Base-by-base conservation (phyloP, 2,329 filamentous ascomycete species). In the Emmonsiellopsis sp. region DNA sequence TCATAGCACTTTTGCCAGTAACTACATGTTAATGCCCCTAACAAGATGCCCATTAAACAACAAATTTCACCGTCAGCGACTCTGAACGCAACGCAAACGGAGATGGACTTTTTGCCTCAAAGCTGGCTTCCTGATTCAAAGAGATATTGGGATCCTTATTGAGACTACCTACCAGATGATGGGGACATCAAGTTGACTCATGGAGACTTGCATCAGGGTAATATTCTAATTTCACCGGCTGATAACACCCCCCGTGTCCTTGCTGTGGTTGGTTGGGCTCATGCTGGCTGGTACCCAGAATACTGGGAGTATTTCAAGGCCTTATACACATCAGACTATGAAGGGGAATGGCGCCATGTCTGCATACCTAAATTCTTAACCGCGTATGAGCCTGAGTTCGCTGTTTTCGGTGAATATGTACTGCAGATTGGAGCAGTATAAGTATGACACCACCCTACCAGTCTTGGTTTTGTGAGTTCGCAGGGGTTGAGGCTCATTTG, bases 301-400 rank as follows among this genome's bases (percentile, higher is more conserved):
- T 68, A 67, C 31, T 67, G 62, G 65, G 66, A 67, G 44, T 68
- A 65, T 47, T 67, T 62, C 43, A 69, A 67, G 49, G 59, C 65
- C 5, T 48, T 57, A 7, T 68, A 63, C 52, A 67, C 64, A 31
- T 57, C 52, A 7, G 35, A 50, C 1, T 60, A 53, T 48, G 47
- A 58, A 4, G 57, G 46, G 7, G 58, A 61, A 20, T 64, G 59
- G 60, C 56, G 51, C 32, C 56, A 53, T 51, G 35, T 40, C 32
- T 59, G 52, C 52, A 61, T 62, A 20, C 58, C 58, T 35, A 58
- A 54, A 45, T 62, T 61, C 47, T 50, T 62, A 41, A 38, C 15
- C 20, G 37, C 20, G 32, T 53, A 58, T 35, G n/a, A 46, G 10
- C 9, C 32, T 15, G 54, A 57, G 26, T 53, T 48, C 10, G 8